Percentiles rank a stretch among this genome's conserved stretches.
Conservation (phyloP, 2,329 filamentous ascomycete species). For the Aureobasidium namibiae region DNA sequence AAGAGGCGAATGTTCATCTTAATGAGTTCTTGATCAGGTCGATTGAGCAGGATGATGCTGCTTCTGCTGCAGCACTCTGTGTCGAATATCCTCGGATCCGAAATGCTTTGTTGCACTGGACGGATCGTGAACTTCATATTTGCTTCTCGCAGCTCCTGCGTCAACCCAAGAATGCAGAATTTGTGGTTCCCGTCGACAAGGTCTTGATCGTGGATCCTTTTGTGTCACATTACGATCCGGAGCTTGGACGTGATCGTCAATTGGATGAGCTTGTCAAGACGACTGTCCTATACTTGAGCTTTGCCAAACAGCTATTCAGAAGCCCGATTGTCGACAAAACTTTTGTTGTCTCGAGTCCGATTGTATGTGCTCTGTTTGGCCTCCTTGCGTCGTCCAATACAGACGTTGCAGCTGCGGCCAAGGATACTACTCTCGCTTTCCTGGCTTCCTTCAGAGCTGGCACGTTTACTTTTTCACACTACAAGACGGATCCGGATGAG, state of each 20-base stretch:
- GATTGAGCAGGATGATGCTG: slow-evolving; percentile 16
- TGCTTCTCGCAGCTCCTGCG: slow-evolving; percentile 8
- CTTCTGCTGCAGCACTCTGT: slow-evolving; percentile 16
- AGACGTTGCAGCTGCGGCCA: slow-evolving; percentile 8
- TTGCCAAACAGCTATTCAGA: slow-evolving; percentile 1
- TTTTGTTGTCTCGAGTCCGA: background rate
- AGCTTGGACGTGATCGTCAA: background rate
- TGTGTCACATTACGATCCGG: slow-evolving; percentile 1
- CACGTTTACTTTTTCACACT: background rate
- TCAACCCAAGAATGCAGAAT: background rate
- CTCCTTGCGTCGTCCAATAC: background rate
- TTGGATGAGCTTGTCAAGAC: background rate
- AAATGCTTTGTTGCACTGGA: slow-evolving; percentile 13
- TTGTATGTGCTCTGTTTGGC: slow-evolving; percentile 1
- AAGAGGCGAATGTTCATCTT: slow-evolving; percentile 6
- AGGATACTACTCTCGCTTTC: slow-evolving; percentile 11
- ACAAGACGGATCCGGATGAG: background rate
- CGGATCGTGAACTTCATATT: slow-evolving; percentile 4
- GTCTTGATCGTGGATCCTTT: background rate
- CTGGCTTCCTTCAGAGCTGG: slow-evolving; percentile 3
- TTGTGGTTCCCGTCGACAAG: slow-evolving; percentile 7
- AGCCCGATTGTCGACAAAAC: background rate
- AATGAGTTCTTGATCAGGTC: slow-evolving; percentile 14
- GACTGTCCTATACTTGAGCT: slow-evolving; percentile 5
- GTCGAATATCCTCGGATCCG: slow-evolving; percentile 15